These are phyloP conservation scores for Saururus chinensis DNA, from an alignment of 164 flowering plant species.

Conservation along the genomic window DNA sequence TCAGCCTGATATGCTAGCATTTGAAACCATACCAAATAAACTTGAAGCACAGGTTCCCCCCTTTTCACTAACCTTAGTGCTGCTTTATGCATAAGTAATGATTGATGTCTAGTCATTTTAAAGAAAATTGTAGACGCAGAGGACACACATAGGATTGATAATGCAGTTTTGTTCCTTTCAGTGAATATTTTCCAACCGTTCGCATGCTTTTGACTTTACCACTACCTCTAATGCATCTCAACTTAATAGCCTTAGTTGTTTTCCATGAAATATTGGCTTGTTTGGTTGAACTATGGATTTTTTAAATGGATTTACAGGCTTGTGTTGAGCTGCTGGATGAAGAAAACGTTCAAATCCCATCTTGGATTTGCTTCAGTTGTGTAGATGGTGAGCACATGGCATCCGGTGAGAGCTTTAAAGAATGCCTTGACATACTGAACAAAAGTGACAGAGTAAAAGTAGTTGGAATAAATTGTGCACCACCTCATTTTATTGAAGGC, in stretches of 20 bases:
- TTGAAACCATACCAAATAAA: conserved; percentile 92
- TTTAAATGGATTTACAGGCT: conserved; percentile 34
- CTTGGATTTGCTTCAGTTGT: conserved; percentile 84
- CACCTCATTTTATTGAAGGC: conserved; percentile 61
- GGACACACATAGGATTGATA: no score
- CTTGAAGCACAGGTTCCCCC: conserved; percentile 79
- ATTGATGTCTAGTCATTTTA: no score
- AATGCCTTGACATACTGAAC: conserved; percentile 52
- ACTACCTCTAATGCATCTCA: no score
- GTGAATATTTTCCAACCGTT: no score
- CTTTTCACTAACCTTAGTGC: neutral
- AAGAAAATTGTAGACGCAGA: no score
- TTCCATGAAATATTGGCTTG: no score
- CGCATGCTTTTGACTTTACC: no score
- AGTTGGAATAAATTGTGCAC: conserved; percentile 84
- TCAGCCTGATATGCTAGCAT: conserved; percentile 77
- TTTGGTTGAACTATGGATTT: no score
- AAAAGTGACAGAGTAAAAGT: conserved; percentile 42
- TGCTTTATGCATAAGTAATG: neutral
- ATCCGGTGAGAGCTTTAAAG: conserved; percentile 70
- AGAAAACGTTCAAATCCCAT: conserved; percentile 54
- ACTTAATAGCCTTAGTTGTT: no score
- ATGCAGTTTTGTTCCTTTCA: no score
- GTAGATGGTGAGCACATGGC: conserved; percentile 78
- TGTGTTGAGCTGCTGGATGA: conserved; percentile 73